Evolutionary conservation across 768 basidiomycete genomes (phyloP).

Genomic region (Crepidotus variabilis): DNA sequence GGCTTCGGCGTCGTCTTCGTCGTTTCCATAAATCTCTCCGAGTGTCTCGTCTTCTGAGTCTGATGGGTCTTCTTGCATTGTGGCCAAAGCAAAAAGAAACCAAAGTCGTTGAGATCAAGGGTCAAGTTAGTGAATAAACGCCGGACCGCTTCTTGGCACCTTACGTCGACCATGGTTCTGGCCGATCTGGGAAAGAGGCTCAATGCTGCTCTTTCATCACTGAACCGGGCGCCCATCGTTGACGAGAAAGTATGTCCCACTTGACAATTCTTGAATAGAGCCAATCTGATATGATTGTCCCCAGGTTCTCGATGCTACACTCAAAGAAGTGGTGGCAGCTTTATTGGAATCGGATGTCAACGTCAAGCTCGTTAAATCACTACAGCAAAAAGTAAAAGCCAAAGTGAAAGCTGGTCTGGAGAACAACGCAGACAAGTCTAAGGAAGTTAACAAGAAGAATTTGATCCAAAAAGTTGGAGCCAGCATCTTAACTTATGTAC

Average conservation of each 20-base stretch:
- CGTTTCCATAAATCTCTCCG: slow-evolving; percentile 40
- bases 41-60: slow-evolving; percentile 51
- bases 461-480: slow-evolving; percentile 81
- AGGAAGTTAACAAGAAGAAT: slow-evolving; percentile 80
- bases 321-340: slow-evolving; percentile 94
- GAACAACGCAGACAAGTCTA: slow-evolving; percentile 54
- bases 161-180: slow-evolving; percentile 71
- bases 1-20: slow-evolving; percentile 40
- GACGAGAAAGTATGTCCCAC: slow-evolving; percentile 76
- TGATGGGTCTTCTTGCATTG: slow-evolving; percentile 6
- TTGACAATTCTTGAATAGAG: background rate
- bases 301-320: slow-evolving; percentile 88
- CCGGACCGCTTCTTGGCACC: slow-evolving; percentile 13
- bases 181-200: slow-evolving; percentile 93
- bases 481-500: background rate
- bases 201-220: slow-evolving; percentile 88
- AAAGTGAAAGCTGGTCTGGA: slow-evolving; percentile 86
- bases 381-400: slow-evolving; percentile 86
- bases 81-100: background rate
- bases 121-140: no score
- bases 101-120: background rate
- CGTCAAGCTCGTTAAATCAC: slow-evolving; percentile 87
- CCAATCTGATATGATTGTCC: background rate
- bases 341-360: slow-evolving; percentile 97
- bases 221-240: slow-evolving; percentile 80